Base-by-base conservation (phyloP, 1,139 yeast species). In the Nematodospora anomalae region DNA sequence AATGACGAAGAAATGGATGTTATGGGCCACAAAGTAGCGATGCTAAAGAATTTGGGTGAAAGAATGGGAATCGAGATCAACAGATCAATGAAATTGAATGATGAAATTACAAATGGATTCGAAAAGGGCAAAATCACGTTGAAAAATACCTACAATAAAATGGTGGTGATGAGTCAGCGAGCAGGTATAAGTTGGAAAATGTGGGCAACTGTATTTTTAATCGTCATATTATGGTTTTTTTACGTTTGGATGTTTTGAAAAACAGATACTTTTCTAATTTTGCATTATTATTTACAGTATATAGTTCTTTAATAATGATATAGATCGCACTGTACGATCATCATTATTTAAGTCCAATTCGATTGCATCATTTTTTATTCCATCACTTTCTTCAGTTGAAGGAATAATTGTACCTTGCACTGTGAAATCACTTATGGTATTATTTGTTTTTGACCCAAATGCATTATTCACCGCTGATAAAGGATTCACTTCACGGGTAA, bases 41-140 rank as follows among this genome's bases (percentile, higher is more conserved):
- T 83, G 50, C 66, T 90, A 44, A 89, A 87, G 60, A 79, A 76
- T 42, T 62, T 87, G 39, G 84, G 95, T 5, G 57, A 78, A 30
- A 75, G 69, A 46, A 89, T 90, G 83, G 96, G 96, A 3, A 79
- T 78, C 30, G 95, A 89, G 56, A 90, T 89, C 47, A 80, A 86
- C 50, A 82, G 80, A 48, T 80, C 90, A 21, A 79, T 80, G 45
- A 63, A 78, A 42, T 64, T 83, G 40, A 71, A 87, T 43, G 77
- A 74, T 41, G 75, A 75, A 16, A 66, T 86, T 46, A 72, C 78
- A 36, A 67, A 71, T 40, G 49, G 53, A 18, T 66, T 71, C 47
- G 76, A 69, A 49, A 53, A 55, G 43, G 76, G 76, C 7, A 62
- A 59, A 44, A 55, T 69, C 28, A 69, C 76, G 28, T 66, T 76